Evolutionary conservation across 2,329 filamentous ascomycete species (phyloP).

Genomic region (Fusarium secorum): DNA sequence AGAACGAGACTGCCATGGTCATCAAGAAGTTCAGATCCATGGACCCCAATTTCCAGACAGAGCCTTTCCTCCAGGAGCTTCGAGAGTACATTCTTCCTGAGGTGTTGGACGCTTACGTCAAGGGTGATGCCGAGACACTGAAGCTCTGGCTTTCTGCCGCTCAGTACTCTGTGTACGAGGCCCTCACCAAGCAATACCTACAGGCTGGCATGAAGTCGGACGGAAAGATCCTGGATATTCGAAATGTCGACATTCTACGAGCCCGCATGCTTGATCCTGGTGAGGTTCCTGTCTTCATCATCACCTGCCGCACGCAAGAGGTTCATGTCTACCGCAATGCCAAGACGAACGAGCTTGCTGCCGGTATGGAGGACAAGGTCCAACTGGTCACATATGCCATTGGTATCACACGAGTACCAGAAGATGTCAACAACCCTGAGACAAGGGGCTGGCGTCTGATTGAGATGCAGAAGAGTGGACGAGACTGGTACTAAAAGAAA

Average conservation of each 20-base stretch:
- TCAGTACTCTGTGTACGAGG: conserved; percentile 95
- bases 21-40: conserved; percentile 98
- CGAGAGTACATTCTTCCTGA: conserved; percentile 98
- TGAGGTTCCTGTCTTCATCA: conserved; percentile 94
- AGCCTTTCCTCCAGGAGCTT: conserved; percentile 93
- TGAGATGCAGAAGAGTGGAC: conserved; percentile 96
- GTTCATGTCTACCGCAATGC: conserved; percentile 96
- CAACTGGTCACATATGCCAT: conserved; percentile 98
- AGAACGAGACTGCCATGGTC: conserved; percentile 96
- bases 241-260: conserved; percentile 87
- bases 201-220: conserved; percentile 93
- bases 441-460: conserved; percentile 97
- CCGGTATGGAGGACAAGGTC: conserved; percentile 98
- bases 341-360: conserved; percentile 87
- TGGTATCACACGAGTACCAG: conserved; percentile 89
- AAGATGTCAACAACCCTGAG: conserved; percentile 96
- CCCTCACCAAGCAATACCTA: conserved; percentile 95
- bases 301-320: conserved; percentile 95
- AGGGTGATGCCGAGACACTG: conserved; percentile 88
- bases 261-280: conserved; percentile 84
- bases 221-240: conserved; percentile 92
- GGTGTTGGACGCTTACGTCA: conserved; percentile 97
- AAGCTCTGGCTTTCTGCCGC: conserved; percentile 96
- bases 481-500: conserved; percentile 73
- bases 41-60: conserved; percentile 93